Conservation (phyloP, 129 eudicot genomes). For the Smallanthus sonchifolius region DNA sequence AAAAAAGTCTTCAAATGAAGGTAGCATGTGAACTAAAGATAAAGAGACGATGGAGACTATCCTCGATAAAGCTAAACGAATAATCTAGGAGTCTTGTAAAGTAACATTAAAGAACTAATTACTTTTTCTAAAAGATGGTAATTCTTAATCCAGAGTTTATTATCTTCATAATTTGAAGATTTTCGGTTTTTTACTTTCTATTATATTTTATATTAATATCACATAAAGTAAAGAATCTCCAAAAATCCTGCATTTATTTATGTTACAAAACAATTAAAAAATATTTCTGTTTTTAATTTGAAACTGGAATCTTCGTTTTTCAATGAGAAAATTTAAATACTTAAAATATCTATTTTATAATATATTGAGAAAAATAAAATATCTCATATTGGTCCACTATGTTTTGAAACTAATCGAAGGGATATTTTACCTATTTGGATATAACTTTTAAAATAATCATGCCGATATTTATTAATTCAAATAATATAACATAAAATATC, state of each 20-base stretch:
- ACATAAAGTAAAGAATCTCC: background rate
- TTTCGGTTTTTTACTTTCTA: background rate
- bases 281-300: background rate
- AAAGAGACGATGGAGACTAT: too few relatives aligned
- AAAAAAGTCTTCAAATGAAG: too few relatives aligned
- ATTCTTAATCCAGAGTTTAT: background rate
- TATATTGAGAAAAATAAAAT: background rate
- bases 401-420: background rate
- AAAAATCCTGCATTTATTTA: background rate
- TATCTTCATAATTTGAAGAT: background rate
- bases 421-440: background rate
- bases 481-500: background rate
- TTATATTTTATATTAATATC: background rate
- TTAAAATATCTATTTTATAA: background rate
- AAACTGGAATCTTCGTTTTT: background rate
- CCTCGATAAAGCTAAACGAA: too few relatives aligned
- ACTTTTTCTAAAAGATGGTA: background rate
- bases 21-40: too few relatives aligned
- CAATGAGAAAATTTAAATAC: background rate
- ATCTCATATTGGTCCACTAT: background rate
- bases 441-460: background rate
- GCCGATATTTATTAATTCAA: background rate
- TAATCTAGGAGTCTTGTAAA: too few relatives aligned
- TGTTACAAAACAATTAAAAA: background rate
- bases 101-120: too few relatives aligned